Evolutionary conservation across 2,329 filamentous ascomycete species (phyloP).

Genomic region (Colletotrichum spaethianum): DNA sequence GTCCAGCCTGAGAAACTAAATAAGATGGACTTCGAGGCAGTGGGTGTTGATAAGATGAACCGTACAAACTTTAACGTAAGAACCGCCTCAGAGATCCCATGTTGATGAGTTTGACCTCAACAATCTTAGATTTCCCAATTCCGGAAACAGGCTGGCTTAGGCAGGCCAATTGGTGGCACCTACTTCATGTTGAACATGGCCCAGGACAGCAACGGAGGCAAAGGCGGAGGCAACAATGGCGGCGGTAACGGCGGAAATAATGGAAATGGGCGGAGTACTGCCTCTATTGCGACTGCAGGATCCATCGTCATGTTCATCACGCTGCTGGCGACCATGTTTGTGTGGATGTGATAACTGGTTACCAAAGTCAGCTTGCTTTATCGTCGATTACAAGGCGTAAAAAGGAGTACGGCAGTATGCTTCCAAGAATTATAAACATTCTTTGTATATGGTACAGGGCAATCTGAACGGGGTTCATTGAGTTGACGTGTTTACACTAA

Average conservation of each 20-base stretch:
- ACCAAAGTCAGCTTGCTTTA: neutral
- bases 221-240: slow-evolving; percentile 6
- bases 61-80: slow-evolving; percentile 47
- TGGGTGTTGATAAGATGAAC: slow-evolving; percentile 43
- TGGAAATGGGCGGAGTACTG: slow-evolving; percentile 29
- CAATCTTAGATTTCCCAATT: slow-evolving; percentile 4
- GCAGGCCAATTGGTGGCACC: slow-evolving; percentile 48
- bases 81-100: neutral
- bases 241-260: slow-evolving; percentile 1
- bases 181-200: slow-evolving; percentile 47
- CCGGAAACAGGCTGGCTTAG: slow-evolving; percentile 39
- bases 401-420: neutral
- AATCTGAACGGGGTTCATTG: neutral
- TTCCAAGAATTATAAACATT: neutral
- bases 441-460: neutral
- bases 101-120: neutral
- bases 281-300: slow-evolving; percentile 22
- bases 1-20: slow-evolving; percentile 46
- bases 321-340: slow-evolving; percentile 33
- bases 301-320: slow-evolving; percentile 33
- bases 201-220: slow-evolving; percentile 9
- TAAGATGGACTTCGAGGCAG: slow-evolving; percentile 45
- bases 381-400: neutral
- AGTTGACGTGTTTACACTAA: too few species aligned
- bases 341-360: slow-evolving; percentile 26